Percentiles rank a stretch among this genome's conserved stretches.
Evolutionary conservation across 805 yeast species (phyloP).

Genomic region (Kodamaea fukazawae): DNA sequence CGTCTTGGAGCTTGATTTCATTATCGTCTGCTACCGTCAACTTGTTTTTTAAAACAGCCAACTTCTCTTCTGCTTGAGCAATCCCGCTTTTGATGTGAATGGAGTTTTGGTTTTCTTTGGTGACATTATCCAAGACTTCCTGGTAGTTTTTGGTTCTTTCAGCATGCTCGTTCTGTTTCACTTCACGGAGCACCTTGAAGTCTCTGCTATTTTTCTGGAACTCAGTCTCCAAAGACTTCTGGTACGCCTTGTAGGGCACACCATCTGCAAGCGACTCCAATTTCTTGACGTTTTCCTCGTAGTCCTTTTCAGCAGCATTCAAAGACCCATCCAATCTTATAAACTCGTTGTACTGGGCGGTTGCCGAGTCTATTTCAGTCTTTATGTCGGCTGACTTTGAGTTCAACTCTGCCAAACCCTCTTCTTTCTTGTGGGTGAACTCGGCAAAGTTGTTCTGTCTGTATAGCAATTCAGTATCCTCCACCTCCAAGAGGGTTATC

Average conservation of each 20-base stretch:
- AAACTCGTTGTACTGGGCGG: constrained; percentile 25
- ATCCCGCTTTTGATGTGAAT: constrained; percentile 44
- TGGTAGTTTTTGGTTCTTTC: constrained; percentile 14
- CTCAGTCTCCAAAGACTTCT: constrained; percentile 1
- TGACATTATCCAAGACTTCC: constrained; percentile 20
- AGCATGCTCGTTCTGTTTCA: constrained; percentile 4
- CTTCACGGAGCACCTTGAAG: background rate
- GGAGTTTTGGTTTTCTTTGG: constrained; percentile 43
- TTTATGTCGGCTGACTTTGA: constrained; percentile 14
- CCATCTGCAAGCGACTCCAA: constrained; percentile 7
- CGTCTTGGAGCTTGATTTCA: constrained; percentile 48
- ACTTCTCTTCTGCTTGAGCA: constrained; percentile 30
- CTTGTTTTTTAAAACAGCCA: constrained; percentile 35
- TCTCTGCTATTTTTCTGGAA: background rate
- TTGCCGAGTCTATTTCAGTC: constrained; percentile 17
- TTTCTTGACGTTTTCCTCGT: constrained; percentile 18
- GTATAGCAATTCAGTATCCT: constrained; percentile 25
- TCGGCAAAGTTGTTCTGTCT: constrained; percentile 30
- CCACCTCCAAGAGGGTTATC: constrained; percentile 44
- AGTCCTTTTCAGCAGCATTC: constrained; percentile 39
- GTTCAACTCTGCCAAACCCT: constrained; percentile 13
- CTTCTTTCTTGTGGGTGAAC: constrained; percentile 18
- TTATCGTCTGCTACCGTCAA: constrained; percentile 38
- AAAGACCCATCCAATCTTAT: constrained; percentile 57
- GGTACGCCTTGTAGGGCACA: constrained; percentile 7